These are phyloP conservation scores for Colletotrichum sp. DNA, from an alignment of 2,329 filamentous ascomycete genomes.

Conservation along the genomic window DNA sequence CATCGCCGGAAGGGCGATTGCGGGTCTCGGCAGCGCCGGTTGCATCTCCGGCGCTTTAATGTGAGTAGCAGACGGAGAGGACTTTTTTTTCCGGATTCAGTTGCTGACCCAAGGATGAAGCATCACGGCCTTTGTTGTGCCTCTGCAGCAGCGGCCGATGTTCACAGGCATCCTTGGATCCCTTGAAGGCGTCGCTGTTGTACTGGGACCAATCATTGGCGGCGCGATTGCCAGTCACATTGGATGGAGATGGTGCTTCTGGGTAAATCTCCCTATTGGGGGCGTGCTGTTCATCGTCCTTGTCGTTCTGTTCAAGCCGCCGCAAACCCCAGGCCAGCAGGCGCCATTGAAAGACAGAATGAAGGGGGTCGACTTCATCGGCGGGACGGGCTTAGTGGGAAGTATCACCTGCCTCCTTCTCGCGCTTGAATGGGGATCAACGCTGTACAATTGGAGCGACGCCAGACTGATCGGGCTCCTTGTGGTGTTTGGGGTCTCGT, in stretches of 20 bases:
- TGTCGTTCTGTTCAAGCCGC: slow-evolving; percentile 43
- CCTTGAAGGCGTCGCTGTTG: slow-evolving; percentile 47
- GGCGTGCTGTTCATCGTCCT: slow-evolving; percentile 51
- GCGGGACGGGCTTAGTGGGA: slow-evolving; percentile 15
- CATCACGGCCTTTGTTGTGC: slow-evolving; percentile 33
- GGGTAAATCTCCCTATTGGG: slow-evolving; percentile 61
- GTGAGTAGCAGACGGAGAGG: background rate
- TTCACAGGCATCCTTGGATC: slow-evolving; percentile 40
- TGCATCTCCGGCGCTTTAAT: slow-evolving; percentile 45
- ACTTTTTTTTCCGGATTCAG: background rate
- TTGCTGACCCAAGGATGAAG: slow-evolving; percentile 32
- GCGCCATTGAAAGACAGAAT: background rate
- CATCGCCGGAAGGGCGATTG: background rate
- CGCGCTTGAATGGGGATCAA: slow-evolving; percentile 47
- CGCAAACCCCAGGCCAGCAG: background rate
- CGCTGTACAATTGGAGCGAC: slow-evolving; percentile 28
- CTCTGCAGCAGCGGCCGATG: slow-evolving; percentile 27
- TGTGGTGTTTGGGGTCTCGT: background rate
- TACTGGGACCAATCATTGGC: background rate
- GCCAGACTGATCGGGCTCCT: background rate
- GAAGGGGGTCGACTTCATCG: slow-evolving; percentile 26
- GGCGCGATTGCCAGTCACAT: background rate
- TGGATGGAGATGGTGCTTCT: slow-evolving; percentile 55
- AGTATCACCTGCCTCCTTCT: slow-evolving; percentile 41
- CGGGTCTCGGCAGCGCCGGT: slow-evolving; percentile 16